Conservation (phyloP, 495 filamentous ascomycete genomes). For the Pseudomonodictys pantanalensis region DNA sequence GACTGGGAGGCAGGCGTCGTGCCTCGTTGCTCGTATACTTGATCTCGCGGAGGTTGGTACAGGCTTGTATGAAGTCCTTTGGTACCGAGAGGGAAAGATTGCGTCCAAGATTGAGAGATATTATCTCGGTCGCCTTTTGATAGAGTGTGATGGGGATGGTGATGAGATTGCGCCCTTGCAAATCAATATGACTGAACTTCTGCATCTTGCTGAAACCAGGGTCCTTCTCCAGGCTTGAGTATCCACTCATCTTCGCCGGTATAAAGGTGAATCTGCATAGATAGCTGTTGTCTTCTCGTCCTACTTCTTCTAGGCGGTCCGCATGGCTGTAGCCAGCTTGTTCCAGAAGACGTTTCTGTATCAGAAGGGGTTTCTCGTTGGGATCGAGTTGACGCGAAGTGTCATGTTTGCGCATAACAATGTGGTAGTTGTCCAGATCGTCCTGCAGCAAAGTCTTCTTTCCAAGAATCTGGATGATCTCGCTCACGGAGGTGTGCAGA, state of each 20-base stretch:
- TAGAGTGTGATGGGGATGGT: slow-evolving; percentile 95
- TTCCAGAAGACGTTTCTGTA: slow-evolving; percentile 89
- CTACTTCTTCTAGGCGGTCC: slow-evolving; percentile 88
- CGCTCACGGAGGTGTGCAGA: slow-evolving; percentile 76
- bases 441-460: slow-evolving; percentile 91
- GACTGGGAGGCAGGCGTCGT: slow-evolving; percentile 76
- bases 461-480: slow-evolving; percentile 78
- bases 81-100: slow-evolving; percentile 92
- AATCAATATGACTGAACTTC: slow-evolving; percentile 90
- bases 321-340: slow-evolving; percentile 87
- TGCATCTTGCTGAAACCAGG: slow-evolving; percentile 75
- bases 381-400: slow-evolving; percentile 76
- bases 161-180: slow-evolving; percentile 84
- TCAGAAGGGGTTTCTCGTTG: slow-evolving; percentile 78
- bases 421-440: slow-evolving; percentile 86
- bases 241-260: slow-evolving; percentile 81
- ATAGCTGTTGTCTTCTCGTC: slow-evolving; percentile 97
- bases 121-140: slow-evolving; percentile 86
- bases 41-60: slow-evolving; percentile 87
- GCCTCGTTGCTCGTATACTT: slow-evolving; percentile 92
- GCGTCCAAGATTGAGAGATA: slow-evolving; percentile 85
- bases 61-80: slow-evolving; percentile 93
- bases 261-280: slow-evolving; percentile 93
- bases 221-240: slow-evolving; percentile 69
- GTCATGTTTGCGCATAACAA: slow-evolving; percentile 89